phyloP scores from a whole-genome alignment of 495 filamentous ascomycete species.

The Tuber melanosporum region DNA sequence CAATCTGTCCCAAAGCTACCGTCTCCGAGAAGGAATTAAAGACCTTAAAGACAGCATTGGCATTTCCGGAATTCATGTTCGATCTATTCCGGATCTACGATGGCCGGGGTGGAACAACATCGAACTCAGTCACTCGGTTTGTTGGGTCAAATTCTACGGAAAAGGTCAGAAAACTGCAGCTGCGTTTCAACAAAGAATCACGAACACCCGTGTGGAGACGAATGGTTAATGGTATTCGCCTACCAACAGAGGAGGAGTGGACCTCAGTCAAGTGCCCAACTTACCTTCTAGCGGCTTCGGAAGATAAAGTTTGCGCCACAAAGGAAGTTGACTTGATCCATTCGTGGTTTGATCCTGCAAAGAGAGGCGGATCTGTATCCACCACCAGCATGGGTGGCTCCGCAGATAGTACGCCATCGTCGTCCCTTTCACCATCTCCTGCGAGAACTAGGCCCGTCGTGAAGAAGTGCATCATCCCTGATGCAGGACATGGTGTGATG shows the following conservation, averaged over 20 bases:
- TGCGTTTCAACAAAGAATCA: constrained; percentile 77
- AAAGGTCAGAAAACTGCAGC: constrained; percentile 70
- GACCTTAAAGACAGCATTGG: constrained; percentile 53
- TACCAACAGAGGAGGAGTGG: constrained; percentile 60
- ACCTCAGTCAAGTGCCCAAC: constrained; percentile 63
- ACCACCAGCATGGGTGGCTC: constrained; percentile 35
- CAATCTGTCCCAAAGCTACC: constrained; percentile 69
- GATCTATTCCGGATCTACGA: constrained; percentile 76
- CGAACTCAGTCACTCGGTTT: constrained; percentile 70
- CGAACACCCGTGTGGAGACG: constrained; percentile 72
- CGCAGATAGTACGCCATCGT: constrained; percentile 19
- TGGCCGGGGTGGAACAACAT: constrained; percentile 67
- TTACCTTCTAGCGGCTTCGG: constrained; percentile 69
- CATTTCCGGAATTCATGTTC: constrained; percentile 65
- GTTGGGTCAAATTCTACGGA: constrained; percentile 66
- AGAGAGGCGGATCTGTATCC: constrained; percentile 12
- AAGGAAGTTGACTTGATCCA: constrained; percentile 65
- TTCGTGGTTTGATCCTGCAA: constrained; percentile 49
- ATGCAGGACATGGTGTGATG: constrained; percentile 76
- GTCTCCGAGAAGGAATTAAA: constrained; percentile 52
- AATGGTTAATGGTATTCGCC: constrained; percentile 70
- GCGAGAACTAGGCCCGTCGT: constrained; percentile 46
- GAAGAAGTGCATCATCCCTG: constrained; percentile 64
- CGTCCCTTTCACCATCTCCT: constrained; percentile 20
- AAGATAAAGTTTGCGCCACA: constrained; percentile 66